Evolutionary conservation across 1,284 basidiomycete genomes (phyloP), one percentile per base, ranked within the genome.

Genomic region (Apiotrichum domesticum): DNA sequence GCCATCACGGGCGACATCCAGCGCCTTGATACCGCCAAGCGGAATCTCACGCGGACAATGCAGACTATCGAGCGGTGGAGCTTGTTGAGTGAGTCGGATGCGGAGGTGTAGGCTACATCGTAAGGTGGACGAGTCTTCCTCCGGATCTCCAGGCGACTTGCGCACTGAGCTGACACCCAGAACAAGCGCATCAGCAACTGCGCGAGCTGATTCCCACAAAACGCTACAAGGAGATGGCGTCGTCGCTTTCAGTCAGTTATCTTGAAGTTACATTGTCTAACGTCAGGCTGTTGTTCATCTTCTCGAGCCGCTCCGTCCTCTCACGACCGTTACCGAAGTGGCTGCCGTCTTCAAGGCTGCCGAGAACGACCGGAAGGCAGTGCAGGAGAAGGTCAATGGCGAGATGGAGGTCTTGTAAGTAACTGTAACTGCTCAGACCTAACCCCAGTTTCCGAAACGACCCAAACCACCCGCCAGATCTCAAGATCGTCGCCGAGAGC

Each of bases 1-100:
- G 86, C 91, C 61, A 96, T 98, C 66, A 99, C 96, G 5, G 87
- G 90, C 64, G 96, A 99, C 73, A 98, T 99, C 55, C 92, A 97
- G 72, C 85, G 88, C 6, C 81, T 99, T 37, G 96, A 98, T 72
- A 80, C 89, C 37, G 94, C 93, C 35, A 98, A 99, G 81, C 87
- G 86, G 77, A 98, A 98, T 70, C 81, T 95, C 47, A 87, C 88
- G 32, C 78, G 84, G 32, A 91, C 89, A 66, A 93, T 98, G 84
- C 94, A 90, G 4, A 88, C 86, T 2, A 77, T 98, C 62, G 94
- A 92, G 75, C 79, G 92, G 46, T 81, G 98, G 67, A 91, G 93
- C 72, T 96, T 96, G 90, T 81, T 98, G 15, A 88, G 93, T 94
- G 66, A 43, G 83, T 77, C 21, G 21, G n/a, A 10, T 42, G 41